Conservation (phyloP, 352 stramenopile species). For the Aphanomyces astaci region DNA sequence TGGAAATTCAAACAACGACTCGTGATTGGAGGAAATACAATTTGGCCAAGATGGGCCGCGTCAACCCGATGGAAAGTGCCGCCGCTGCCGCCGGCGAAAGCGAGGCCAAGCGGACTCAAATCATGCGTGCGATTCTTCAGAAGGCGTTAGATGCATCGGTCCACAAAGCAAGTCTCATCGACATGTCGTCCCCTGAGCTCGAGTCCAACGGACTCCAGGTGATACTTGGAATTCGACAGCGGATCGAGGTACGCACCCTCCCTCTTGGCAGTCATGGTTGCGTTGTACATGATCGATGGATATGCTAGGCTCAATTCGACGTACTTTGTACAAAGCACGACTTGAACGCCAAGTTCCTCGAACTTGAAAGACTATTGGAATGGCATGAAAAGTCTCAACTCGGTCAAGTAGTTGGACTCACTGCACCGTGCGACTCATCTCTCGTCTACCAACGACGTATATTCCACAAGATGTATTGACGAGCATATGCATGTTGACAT, state of each 20-base stretch:
- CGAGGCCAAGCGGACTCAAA: slow-evolving; percentile 14
- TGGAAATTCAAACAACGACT: not conserved
- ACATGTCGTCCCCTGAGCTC: slow-evolving; percentile 3
- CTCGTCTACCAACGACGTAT: no score
- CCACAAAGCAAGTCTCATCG: slow-evolving; percentile 13
- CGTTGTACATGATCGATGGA: not conserved
- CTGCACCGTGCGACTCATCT: not conserved
- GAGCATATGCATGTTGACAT: no score
- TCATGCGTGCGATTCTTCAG: slow-evolving; percentile 13
- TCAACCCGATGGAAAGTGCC: not conserved
- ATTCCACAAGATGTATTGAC: no score
- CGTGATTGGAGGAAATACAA: not conserved
- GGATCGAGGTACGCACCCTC: slow-evolving; percentile 8
- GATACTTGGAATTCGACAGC: slow-evolving; percentile 15
- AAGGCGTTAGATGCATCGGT: slow-evolving; percentile 16
- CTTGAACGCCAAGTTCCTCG: slow-evolving; percentile 1
- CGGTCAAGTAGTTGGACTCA: slow-evolving; percentile 8
- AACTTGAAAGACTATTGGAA: slow-evolving; percentile 7
- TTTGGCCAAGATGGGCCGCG: not conserved
- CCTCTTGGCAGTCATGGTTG: not conserved
- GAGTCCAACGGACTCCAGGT: slow-evolving; percentile 10
- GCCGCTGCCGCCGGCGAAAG: not conserved
- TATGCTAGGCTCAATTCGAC: slow-evolving; percentile 6
- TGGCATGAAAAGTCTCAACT: slow-evolving; percentile 19
- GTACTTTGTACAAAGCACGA: slow-evolving; percentile 1